Base-by-base conservation (phyloP, 2,329 filamentous ascomycete species). In the Alternaria longipes region DNA sequence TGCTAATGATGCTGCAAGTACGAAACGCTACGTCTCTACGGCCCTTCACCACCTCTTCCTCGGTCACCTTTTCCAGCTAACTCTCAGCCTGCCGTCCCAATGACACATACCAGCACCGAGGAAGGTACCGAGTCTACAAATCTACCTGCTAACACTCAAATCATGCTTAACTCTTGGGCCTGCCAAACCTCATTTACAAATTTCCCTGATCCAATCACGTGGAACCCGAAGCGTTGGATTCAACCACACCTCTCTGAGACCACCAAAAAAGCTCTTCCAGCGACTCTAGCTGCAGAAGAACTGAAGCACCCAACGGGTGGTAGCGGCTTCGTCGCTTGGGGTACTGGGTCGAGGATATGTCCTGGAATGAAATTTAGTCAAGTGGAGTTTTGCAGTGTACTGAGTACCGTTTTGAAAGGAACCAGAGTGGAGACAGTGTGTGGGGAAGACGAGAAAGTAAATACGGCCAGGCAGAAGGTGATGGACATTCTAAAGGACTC, bases 351-450 rank as follows among this genome's bases (percentile, higher is more conserved):
- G 11, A 71, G 85, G 5, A 72, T 82, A 4, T 87, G 85, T 67
- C 84, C 84, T 0, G 85, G 85, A 1, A 79, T 83, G 75, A 86
- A 85, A 66, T 84, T 87, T 78, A 78, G 84, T 1, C 83, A 87
- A 71, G 84, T 87, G 2, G 85, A 87, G 69, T 86, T 86, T 68
- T 80, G 81, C 4, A 80, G 79, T 12, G 79, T 83, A 3, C 67
- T 87, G 24, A 69, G 80, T 8, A 62, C 47, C 7, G 56, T 74
- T 28, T 47, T 75, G 60, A 14, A 28, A 28, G 51, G 45, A 12
- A 56, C 46, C 11, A 45, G 57, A 32, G 28, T 70, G 6, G 57
- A 42, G 12, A 20, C 55, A 11, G 54, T 49, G 24, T 44, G 40
- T 20, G 45, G 47, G 28, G 52, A 26, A 8, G 45, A 16, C n/a